Conservation (phyloP, 352 stramenopile genomes). For the Aphanomyces astaci region DNA sequence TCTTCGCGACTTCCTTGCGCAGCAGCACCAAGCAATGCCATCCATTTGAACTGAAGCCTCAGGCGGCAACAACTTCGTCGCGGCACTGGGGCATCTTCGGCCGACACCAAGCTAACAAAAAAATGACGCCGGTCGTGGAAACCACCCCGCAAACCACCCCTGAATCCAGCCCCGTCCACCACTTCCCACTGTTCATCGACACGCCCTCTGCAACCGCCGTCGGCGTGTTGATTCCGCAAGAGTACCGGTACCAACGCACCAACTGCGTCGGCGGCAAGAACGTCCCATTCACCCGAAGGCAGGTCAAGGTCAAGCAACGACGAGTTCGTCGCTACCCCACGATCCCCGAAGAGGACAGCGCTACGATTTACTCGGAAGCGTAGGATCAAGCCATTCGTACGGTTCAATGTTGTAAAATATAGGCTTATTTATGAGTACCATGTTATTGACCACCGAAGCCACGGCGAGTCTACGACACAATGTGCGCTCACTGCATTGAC, state of each 20-base stretch:
- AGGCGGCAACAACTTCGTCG: not conserved
- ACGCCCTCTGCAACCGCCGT: too few species aligned
- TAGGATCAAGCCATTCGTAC: too few species aligned
- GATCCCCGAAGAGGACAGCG: not conserved
- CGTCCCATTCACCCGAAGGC: slow-evolving; percentile 6
- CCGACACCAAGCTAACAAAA: not conserved
- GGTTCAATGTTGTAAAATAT: too few species aligned
- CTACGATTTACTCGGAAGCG: too few species aligned
- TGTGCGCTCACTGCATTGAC: too few species aligned
- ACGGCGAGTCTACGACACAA: too few species aligned
- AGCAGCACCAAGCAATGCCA: not conserved
- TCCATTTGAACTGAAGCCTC: not conserved
- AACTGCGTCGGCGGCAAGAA: slow-evolving; percentile 9
- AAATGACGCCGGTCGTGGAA: not conserved
- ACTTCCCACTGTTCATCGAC: not conserved
- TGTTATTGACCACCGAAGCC: too few species aligned
- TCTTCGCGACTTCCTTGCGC: not conserved
- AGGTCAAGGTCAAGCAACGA: not conserved
- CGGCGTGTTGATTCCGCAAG: not conserved
- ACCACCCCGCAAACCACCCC: not conserved
- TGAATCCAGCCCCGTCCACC: not conserved
- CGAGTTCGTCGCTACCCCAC: not conserved
- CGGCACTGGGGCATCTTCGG: not conserved
- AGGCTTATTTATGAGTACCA: too few species aligned
- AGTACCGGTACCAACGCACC: not conserved